Evolutionary conservation across 768 basidiomycete genomes (phyloP).

Genomic region (Ramaria sp.): DNA sequence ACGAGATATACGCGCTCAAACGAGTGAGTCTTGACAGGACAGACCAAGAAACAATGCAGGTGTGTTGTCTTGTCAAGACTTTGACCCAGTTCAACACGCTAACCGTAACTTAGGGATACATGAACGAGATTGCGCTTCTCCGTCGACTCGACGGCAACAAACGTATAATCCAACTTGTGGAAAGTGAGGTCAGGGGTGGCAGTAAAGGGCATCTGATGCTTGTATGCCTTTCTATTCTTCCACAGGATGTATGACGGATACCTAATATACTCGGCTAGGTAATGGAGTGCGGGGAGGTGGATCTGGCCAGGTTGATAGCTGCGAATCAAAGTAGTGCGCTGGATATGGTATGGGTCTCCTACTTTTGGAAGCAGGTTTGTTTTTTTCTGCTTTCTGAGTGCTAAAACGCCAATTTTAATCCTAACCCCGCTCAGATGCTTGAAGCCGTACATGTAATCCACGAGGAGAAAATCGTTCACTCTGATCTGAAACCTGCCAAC

Average conservation of each 20-base stretch:
- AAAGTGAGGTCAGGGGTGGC: conserved; percentile 78
- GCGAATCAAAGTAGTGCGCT: conserved; percentile 78
- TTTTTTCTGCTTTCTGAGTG: not conserved
- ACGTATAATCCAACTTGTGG: conserved; percentile 83
- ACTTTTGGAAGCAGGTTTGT: conserved; percentile 93
- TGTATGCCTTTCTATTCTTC: conserved; percentile 1
- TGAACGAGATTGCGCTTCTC: conserved; percentile 91
- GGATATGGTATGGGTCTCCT: conserved; percentile 90
- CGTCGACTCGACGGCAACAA: conserved; percentile 92
- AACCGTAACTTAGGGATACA: conserved; percentile 44
- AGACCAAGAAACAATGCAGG: conserved; percentile 75
- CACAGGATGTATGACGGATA: no score
- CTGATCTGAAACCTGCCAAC: conserved; percentile 96
- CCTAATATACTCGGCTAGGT: conserved; percentile 30
- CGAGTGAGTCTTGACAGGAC: conserved; percentile 83
- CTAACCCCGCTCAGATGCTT: conserved; percentile 57
- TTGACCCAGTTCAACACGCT: not conserved
- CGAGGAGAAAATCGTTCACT: conserved; percentile 97
- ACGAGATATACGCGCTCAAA: conserved; percentile 84
- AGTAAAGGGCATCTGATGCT: conserved; percentile 69
- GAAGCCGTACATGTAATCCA: conserved; percentile 98
- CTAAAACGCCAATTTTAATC: not conserved
- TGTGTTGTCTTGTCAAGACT: not conserved
- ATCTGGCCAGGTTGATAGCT: conserved; percentile 72
- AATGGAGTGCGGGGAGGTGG: conserved; percentile 92